Evolutionary conservation across 192 early-diverging fungal species (phyloP).

Genomic region (Gamsiella multidivaricata): DNA sequence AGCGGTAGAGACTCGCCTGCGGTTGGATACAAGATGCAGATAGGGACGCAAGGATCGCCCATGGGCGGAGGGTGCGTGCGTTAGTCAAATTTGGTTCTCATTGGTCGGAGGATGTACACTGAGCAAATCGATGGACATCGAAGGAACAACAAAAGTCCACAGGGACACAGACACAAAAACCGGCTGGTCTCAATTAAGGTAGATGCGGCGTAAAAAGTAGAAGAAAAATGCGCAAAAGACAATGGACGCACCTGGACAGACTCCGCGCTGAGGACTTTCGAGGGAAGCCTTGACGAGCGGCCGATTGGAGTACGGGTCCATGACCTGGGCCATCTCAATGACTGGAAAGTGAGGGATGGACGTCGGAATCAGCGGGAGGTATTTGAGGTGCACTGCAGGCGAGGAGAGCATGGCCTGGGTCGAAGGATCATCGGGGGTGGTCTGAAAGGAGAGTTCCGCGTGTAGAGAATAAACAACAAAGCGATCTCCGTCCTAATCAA

Average conservation of each 20-base stretch:
- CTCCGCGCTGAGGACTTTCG: constrained; percentile 42
- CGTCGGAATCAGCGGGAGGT: constrained; percentile 35
- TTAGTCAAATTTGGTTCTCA: no score
- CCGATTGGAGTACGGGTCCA: constrained; percentile 14
- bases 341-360: constrained; percentile 43
- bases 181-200: neutral
- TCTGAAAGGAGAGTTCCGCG: constrained; percentile 30
- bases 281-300: constrained; percentile 24
- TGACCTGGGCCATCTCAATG: constrained; percentile 44
- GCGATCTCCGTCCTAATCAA: constrained; percentile 31
- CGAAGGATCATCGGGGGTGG: constrained; percentile 14
- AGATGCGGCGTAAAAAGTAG: neutral
- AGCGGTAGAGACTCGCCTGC: constrained; percentile 37
- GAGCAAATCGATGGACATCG: neutral
- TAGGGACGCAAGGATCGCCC: no score
- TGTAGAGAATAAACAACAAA: constrained; percentile 21
- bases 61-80: no score
- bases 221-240: neutral
- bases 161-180: no score
- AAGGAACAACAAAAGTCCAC: constrained; percentile 39
- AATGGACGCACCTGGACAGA: constrained; percentile 34
- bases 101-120: neutral
- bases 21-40: neutral
- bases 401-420: constrained; percentile 13
- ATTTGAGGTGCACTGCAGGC: constrained; percentile 38